phyloP scores from a whole-genome alignment of 768 basidiomycete species.

The Coprinellus aureogranulatus region DNA sequence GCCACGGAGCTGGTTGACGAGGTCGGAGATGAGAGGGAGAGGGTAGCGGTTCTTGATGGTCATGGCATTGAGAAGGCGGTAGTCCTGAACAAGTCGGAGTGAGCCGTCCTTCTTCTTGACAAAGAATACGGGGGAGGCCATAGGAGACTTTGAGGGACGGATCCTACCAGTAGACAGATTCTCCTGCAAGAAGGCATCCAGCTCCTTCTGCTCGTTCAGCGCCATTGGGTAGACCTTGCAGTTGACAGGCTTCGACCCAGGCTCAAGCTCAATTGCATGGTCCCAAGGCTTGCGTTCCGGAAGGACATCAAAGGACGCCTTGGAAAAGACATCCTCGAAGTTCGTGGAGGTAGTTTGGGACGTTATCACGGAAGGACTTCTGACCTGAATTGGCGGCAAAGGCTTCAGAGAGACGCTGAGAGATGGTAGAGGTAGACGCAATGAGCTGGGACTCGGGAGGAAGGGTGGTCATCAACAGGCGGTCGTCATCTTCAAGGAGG shows the following conservation, averaged over 20 bases:
- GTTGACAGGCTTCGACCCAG: conserved; percentile 21
- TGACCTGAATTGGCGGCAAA: too few relatives aligned
- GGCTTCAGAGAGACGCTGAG: too few relatives aligned
- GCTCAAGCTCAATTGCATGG: conserved; percentile 31
- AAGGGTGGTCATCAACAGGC: too few relatives aligned
- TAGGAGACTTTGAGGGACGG: conserved; percentile 22
- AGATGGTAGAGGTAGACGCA: too few relatives aligned
- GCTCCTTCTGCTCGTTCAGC: conserved; percentile 16
- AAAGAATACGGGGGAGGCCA: conserved; percentile 19
- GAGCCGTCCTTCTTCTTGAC: conserved; percentile 23
- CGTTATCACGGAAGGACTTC: too few relatives aligned
- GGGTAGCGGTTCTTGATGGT: conserved; percentile 33
- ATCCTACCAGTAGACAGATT: conserved; percentile 24
- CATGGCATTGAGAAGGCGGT: conserved; percentile 28
- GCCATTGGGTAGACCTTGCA: conserved; percentile 22
- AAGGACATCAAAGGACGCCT: neutral
- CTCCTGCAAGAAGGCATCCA: conserved; percentile 25
- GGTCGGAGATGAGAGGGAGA: conserved; percentile 32
- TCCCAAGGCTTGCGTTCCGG: conserved; percentile 25
- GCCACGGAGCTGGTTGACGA: conserved; percentile 23
- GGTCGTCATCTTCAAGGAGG: too few relatives aligned
- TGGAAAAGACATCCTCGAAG: neutral
- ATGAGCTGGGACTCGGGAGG: too few relatives aligned
- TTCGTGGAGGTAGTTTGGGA: neutral
- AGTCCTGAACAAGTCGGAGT: conserved; percentile 27